phyloP scores from a whole-genome alignment of 371 early-diverging fungal species.

The Paraphysoderma sedebokerense region DNA sequence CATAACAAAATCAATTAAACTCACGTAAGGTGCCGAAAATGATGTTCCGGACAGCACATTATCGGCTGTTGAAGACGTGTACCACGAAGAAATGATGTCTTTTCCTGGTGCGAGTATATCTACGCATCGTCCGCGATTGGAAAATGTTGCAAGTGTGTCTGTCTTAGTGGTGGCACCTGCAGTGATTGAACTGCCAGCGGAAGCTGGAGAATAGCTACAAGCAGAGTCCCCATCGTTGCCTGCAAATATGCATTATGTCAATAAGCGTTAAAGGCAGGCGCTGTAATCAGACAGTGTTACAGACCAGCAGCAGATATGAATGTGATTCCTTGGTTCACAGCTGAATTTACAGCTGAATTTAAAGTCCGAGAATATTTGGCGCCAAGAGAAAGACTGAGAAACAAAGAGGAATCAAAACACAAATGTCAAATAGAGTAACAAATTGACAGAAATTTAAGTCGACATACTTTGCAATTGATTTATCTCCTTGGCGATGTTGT shows the following conservation, averaged over 20 bases:
- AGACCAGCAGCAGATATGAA: constrained; percentile 15
- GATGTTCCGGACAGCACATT: constrained; percentile 38
- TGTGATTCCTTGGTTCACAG: constrained; percentile 23
- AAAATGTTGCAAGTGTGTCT: not conserved
- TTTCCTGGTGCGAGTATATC: not conserved
- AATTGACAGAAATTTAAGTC: not conserved
- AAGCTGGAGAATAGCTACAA: constrained; percentile 8
- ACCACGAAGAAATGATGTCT: not conserved
- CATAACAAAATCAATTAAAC: not conserved
- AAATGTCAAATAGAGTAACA: not conserved
- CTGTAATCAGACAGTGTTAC: no score
- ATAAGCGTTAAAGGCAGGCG: no score
- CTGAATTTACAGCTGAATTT: constrained; percentile 18
- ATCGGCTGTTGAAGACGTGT: no score
- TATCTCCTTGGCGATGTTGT: not conserved
- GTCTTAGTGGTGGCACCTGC: not conserved
- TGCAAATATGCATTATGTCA: no score
- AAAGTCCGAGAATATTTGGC: constrained; percentile 19
- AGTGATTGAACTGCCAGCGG: not conserved
- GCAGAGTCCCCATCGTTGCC: constrained; percentile 29
- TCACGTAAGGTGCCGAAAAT: constrained; percentile 66
- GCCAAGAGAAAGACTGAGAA: constrained; percentile 13
- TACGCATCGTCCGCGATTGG: not conserved
- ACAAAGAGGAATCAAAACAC: not conserved
- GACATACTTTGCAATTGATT: constrained; percentile 31